Percentiles rank a stretch among this genome's conserved stretches.
Conservation (phyloP, 352 stramenopile species). For the Globisporangium iwayamae region DNA sequence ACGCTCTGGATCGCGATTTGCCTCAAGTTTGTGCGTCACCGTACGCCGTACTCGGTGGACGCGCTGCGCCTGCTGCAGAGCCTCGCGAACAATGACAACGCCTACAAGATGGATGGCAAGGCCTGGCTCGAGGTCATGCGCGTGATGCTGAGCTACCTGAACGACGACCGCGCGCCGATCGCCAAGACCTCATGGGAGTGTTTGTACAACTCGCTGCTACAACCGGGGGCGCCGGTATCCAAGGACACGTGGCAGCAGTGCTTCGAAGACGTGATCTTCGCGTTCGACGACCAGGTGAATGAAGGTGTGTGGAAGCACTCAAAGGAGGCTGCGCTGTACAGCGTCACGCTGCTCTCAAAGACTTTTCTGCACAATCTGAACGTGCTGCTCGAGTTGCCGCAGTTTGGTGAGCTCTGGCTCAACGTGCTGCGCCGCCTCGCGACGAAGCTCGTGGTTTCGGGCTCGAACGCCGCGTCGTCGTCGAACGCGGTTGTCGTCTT, state of each 20-base stretch:
- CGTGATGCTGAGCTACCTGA: conserved; percentile 82
- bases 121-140: conserved; percentile 85
- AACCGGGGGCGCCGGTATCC: conserved; percentile 61
- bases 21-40: conserved; percentile 72
- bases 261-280: conserved; percentile 86
- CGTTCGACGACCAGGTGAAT: conserved; percentile 81
- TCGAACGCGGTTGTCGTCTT: conserved; percentile 62
- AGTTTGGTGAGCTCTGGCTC: conserved; percentile 75
- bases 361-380: conserved; percentile 84
- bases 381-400: conserved; percentile 58
- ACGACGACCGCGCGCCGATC: conserved; percentile 71
- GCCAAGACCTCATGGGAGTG: conserved; percentile 84
- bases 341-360: conserved; percentile 82
- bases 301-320: conserved; percentile 47
- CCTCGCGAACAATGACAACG: conserved; percentile 67
- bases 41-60: conserved; percentile 73
- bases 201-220: conserved; percentile 74
- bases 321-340: conserved; percentile 74
- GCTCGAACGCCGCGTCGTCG: conserved; percentile 24
- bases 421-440: conserved; percentile 69
- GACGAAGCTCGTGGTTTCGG: conserved; percentile 50
- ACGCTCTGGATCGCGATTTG: conserved; percentile 81
- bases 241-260: conserved; percentile 80
- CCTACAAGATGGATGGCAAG: conserved; percentile 67
- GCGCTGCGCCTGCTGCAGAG: conserved; percentile 70